Conservation (phyloP, 495 filamentous ascomycete species). For the Polyplosphaeria fusca region DNA sequence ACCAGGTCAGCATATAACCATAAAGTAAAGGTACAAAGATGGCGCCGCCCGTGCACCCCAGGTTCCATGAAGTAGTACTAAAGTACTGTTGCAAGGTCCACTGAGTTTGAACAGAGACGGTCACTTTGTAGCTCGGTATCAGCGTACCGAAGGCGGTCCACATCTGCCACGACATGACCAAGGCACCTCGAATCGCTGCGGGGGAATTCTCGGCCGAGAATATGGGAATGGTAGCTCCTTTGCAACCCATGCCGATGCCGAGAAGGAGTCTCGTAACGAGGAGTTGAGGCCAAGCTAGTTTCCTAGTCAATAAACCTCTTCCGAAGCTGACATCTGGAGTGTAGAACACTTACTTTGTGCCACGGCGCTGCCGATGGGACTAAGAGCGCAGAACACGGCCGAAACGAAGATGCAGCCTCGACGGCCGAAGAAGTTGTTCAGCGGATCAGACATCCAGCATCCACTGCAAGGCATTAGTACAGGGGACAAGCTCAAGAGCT, state of each 20-base stretch:
- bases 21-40: too few relatives aligned
- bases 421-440: slow-evolving; percentile 55
- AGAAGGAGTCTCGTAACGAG: slow-evolving; percentile 12
- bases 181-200: slow-evolving; percentile 66
- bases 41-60: too few relatives aligned
- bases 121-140: too few relatives aligned
- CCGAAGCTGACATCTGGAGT: too few relatives aligned
- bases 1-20: too few relatives aligned
- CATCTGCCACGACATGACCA: slow-evolving; percentile 83
- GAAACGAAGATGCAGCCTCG: slow-evolving; percentile 61
- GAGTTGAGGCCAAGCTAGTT: slow-evolving; percentile 10
- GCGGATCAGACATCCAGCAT: slow-evolving; percentile 61
- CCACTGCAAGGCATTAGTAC: too few relatives aligned
- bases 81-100: too few relatives aligned
- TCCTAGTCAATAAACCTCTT: too few relatives aligned
- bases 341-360: too few relatives aligned
- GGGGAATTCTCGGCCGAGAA: slow-evolving; percentile 76
- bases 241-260: slow-evolving; percentile 61
- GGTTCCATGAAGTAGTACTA: too few relatives aligned
- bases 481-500: too few relatives aligned
- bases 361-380: slow-evolving; percentile 57
- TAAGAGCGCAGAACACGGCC: slow-evolving; percentile 57
- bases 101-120: too few relatives aligned
- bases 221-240: slow-evolving; percentile 54
- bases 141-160: slow-evolving; percentile 78